Evolutionary conservation across 352 stramenopile species (phyloP).

Genomic region (Globisporangium ultimum): DNA sequence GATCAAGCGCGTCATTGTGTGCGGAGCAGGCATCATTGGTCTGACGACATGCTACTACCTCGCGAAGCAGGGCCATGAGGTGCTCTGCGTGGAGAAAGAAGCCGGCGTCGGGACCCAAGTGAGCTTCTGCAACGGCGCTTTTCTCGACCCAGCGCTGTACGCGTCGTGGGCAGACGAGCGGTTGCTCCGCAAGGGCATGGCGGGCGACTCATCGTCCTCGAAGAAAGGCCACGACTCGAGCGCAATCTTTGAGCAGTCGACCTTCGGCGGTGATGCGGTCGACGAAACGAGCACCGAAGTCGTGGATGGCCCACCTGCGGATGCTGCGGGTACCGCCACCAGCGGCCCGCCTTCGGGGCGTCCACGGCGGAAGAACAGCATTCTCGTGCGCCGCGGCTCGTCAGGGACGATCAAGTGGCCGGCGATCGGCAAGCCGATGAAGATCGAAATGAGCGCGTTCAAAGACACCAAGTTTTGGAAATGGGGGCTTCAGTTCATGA

Average conservation of each 20-base stretch:
- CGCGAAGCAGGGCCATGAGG: conserved; percentile 81
- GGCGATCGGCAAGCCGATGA: conserved; percentile 66
- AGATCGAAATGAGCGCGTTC: conserved; percentile 80
- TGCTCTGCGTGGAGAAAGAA: conserved; percentile 85
- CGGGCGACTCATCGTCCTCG: conserved; percentile 14
- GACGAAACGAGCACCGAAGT: conserved; percentile 26
- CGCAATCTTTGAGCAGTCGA: conserved; percentile 10
- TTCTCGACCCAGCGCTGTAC: conserved; percentile 81
- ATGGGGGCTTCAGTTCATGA: conserved; percentile 83
- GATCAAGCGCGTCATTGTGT: conserved; percentile 85
- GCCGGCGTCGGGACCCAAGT: conserved; percentile 73
- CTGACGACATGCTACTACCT: conserved; percentile 86
- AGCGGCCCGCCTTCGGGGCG: conserved; percentile 1
- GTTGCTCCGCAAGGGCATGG: conserved; percentile 46
- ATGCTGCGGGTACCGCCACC: conserved; percentile 24
- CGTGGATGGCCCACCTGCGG: conserved; percentile 27
- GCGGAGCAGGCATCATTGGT: conserved; percentile 80
- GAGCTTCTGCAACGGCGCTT: conserved; percentile 78
- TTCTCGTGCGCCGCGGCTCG: conserved; percentile 11
- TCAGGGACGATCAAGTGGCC: conserved; percentile 30
- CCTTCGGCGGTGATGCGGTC: conserved; percentile 8
- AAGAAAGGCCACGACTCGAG: conserved; percentile 3
- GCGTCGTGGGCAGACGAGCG: conserved; percentile 75
- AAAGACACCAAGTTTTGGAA: conserved; percentile 85
- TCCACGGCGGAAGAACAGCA: conserved; percentile 16